Evolutionary conservation across 2,329 filamentous ascomycete genomes (phyloP).

Genomic region (Rutstroemia sydowiana): DNA sequence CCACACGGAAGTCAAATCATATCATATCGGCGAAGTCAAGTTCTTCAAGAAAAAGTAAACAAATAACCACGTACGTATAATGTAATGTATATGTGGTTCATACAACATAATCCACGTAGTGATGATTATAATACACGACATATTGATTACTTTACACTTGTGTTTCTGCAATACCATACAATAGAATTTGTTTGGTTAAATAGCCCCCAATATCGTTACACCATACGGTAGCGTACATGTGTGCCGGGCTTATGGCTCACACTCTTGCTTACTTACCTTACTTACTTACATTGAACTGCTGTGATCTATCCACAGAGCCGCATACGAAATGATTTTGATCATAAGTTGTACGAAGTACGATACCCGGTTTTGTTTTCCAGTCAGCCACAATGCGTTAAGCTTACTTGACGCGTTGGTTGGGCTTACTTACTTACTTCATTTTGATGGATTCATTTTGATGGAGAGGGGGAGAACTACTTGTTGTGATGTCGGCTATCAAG

Average conservation of each 20-base stretch:
- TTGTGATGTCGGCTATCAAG: too few relatives aligned
- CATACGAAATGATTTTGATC: not conserved
- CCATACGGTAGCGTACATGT: not conserved
- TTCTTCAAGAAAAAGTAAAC: too few relatives aligned
- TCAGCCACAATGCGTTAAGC: not conserved
- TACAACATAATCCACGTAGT: not conserved
- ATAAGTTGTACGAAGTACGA: not conserved
- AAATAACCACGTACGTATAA: too few relatives aligned
- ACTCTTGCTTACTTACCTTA: too few relatives aligned
- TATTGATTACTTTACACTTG: not conserved
- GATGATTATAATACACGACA: not conserved
- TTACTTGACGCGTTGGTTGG: too few relatives aligned
- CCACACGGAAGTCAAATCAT: too few relatives aligned
- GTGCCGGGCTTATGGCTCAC: too few relatives aligned
- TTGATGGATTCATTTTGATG: not conserved
- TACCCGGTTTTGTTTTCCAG: not conserved
- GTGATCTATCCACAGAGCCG: not conserved
- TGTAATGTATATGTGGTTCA: not conserved
- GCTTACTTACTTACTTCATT: too few relatives aligned
- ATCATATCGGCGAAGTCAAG: not conserved
- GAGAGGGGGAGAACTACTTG: not conserved
- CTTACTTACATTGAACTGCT: too few relatives aligned
- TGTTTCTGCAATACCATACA: too few relatives aligned
- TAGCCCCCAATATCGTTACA: not conserved
- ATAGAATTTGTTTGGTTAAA: too few relatives aligned